phyloP scores from a whole-genome alignment of 2,329 filamentous ascomycete species.

The Thielaviopsis punctulata region DNA sequence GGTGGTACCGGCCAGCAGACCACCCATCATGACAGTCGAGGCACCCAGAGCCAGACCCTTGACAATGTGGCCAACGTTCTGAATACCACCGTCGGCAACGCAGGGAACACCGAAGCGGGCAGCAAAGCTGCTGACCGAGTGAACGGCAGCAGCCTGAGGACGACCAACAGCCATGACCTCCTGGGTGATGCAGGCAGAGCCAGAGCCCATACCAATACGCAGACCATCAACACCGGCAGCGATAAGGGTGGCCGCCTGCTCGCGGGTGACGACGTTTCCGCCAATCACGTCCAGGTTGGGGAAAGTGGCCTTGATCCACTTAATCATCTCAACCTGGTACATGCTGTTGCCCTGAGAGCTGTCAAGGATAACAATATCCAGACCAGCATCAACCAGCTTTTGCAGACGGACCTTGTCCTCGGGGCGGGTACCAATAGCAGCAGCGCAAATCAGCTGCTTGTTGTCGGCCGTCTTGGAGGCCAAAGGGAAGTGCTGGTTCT shows the following conservation, averaged over 20 bases:
- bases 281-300: slow-evolving; percentile 85
- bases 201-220: slow-evolving; percentile 96
- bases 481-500: slow-evolving; percentile 93
- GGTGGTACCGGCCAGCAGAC: slow-evolving; percentile 87
- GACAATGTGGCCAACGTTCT: slow-evolving; percentile 97
- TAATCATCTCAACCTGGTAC: slow-evolving; percentile 98
- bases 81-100: slow-evolving; percentile 93
- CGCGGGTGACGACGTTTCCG: slow-evolving; percentile 94
- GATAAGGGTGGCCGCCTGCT: slow-evolving; percentile 85
- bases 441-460: slow-evolving; percentile 92
- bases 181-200: slow-evolving; percentile 95
- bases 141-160: slow-evolving; percentile 85
- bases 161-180: slow-evolving; percentile 99
- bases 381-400: slow-evolving; percentile 80
- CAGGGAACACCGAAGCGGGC: slow-evolving; percentile 89
- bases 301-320: slow-evolving; percentile 79
- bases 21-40: slow-evolving; percentile 97
- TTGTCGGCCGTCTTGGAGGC: slow-evolving; percentile 92
- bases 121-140: slow-evolving; percentile 77
- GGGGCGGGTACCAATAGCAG: slow-evolving; percentile 84
- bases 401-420: slow-evolving; percentile 78
- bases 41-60: slow-evolving; percentile 93
- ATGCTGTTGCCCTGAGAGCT: slow-evolving; percentile 96
- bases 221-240: slow-evolving; percentile 89
- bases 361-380: slow-evolving; percentile 91